These are phyloP conservation scores for Plasmodium fragile DNA, from an alignment of 169 alveolate species.

Conservation along the genomic window DNA sequence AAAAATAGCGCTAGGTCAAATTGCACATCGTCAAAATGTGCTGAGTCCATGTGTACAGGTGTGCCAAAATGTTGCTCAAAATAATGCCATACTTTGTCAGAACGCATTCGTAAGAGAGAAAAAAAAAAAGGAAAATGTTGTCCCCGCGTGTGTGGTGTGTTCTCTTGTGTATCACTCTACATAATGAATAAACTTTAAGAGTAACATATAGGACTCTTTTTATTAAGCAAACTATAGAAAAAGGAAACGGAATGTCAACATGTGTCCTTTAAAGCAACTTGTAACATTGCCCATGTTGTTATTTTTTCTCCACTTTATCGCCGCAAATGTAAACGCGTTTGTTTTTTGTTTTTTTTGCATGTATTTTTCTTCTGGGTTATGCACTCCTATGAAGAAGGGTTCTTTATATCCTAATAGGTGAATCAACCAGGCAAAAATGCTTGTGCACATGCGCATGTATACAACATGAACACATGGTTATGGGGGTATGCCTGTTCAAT, in stretches of 20 bases:
- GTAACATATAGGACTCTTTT: not conserved
- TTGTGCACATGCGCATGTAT: not conserved
- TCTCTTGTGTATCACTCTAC: not conserved
- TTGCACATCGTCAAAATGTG: no score
- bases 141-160: not conserved
- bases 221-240: not conserved
- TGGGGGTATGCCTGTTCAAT: not conserved
- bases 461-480: not conserved
- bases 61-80: not conserved
- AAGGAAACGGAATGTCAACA: not conserved
- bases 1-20: not conserved
- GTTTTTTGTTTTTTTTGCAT: not conserved
- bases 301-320: not conserved
- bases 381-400: not conserved
- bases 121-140: constrained; percentile 17
- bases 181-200: not conserved
- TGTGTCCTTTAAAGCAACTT: not conserved
- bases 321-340: not conserved
- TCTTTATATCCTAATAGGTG: not conserved
- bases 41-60: not conserved
- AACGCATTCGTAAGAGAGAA: not conserved
- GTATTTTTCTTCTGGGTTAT: not conserved
- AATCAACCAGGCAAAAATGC: not conserved
- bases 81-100: not conserved
- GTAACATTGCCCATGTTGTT: not conserved